Conservation (phyloP, 2,329 filamentous ascomycete genomes). For the Phaeosphaeriaceae sp. region DNA sequence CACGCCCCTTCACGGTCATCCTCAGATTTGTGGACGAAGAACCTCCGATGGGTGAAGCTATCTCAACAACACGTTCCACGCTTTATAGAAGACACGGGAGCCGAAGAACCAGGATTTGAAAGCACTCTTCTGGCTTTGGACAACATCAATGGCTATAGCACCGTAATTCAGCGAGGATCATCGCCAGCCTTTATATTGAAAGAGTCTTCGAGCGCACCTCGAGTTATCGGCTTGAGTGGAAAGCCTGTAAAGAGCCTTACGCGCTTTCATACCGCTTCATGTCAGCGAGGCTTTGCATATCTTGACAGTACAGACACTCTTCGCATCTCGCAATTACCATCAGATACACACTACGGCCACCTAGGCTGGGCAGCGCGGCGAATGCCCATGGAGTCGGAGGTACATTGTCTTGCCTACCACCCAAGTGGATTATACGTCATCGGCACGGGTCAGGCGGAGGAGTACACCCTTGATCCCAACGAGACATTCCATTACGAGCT, state of each 20-base stretch:
- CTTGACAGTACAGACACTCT: conserved; percentile 68
- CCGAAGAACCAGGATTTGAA: conserved; percentile 53
- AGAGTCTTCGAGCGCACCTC: conserved; percentile 77
- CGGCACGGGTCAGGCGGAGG: conserved; percentile 70
- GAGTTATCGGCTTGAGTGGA: conserved; percentile 75
- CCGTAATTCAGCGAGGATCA: conserved; percentile 81
- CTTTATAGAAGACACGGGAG: conserved; percentile 57
- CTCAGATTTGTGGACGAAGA: conserved; percentile 58
- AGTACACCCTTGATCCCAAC: conserved; percentile 79
- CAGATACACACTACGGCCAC: conserved; percentile 72
- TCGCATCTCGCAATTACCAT: conserved; percentile 75
- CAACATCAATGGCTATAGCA: conserved; percentile 78
- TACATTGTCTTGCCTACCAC: conserved; percentile 79
- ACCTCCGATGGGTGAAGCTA: conserved; percentile 78
- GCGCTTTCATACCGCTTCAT: conserved; percentile 77
- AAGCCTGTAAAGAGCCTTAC: conserved; percentile 74
- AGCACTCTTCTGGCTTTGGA: conserved; percentile 63
- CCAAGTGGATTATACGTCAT: conserved; percentile 78
- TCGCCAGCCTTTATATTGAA: conserved; percentile 85
- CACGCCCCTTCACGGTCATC: conserved; percentile 53
- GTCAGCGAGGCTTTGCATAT: conserved; percentile 83
- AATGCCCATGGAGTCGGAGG: conserved; percentile 72
- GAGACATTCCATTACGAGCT: conserved; percentile 86
- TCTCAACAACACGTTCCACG: conserved; percentile 72
- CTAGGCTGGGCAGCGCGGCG: conserved; percentile 78